Base-by-base conservation (phyloP, 2,329 filamentous ascomycete species). In the Ascomycota sp. region DNA sequence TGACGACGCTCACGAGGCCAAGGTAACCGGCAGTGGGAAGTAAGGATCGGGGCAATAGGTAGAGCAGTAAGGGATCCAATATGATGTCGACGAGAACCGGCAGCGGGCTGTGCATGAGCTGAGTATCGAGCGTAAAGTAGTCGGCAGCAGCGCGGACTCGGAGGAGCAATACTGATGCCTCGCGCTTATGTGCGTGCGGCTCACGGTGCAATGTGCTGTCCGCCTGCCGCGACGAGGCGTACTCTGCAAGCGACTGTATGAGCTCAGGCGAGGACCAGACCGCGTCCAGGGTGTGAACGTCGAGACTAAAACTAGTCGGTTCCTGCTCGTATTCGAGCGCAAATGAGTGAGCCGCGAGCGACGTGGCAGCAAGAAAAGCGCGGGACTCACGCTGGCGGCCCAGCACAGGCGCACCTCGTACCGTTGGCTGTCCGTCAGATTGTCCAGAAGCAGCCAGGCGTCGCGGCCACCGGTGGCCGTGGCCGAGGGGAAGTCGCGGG, bases 321-420 rank as follows among this genome's bases (percentile, higher is more conserved):
- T 93, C 77, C 85, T 94, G 20, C n/a, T 9, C n/a, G 22, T 21
- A 27, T 21, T 25, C 9, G 21, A 7, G 21, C 7, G 7, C 19
- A 28, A 12, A 4, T 7, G 19, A 11, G 26, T 33, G 28, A 20
- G 30, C 23, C 20, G 30, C 28, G 23, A 28, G n/a, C n/a, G n/a
- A n/a, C n/a, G n/a, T n/a, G n/a, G n/a, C 19, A 13, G 20, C 28
- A 13, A 12, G n/a, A 19, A n/a, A 4, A 4, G 13, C 15, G 9
- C 19, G 8, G 26, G 21, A 63, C 78, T 53, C 64, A 93, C 86
- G 35, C 76, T 89, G 25, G 89, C 89, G 35, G 82, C 65, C 85
- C 86, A 98, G 56, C 86, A 95, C 35, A 94, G 63, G 32, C 89
- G 73, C 29, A 92, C 66, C 58, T 98, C 89, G 60, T 95, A 94